Base-by-base conservation (phyloP, 2,329 filamentous ascomycete genomes). In the Ceratocystis papillata region DNA sequence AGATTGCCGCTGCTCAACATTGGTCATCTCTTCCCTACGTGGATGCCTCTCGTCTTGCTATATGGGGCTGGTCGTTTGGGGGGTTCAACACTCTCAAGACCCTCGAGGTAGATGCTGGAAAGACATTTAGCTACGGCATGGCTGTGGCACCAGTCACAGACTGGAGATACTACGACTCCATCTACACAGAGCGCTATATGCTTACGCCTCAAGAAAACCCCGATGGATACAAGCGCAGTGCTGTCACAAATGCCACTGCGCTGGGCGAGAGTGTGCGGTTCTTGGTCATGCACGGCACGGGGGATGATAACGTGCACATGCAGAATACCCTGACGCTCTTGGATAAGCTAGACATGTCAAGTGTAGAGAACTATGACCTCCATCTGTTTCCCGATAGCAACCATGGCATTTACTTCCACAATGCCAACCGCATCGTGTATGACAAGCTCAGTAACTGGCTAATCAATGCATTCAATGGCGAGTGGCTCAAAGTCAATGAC, bases 1-100 rank as follows among this genome's bases (percentile, higher is more conserved):
- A 99, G 75, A 97, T 99, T 70, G 88, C 87, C 30, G 88, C 91
- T 0, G 94, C 89, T 2, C 88, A 92, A 75, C 84, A 88, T 70
- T 97, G 90, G 86, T 87, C 88, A 0, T 78, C 79, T 46, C 93
- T 90, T 73, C 76, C 82, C 15, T 97, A 99, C 74, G 87, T 96
- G 15, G 95, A 99, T 74, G 79, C 83, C 30, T 80, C 84, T 5
- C 85, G 89, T 65, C 84, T 99, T 70, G 92, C 91, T 22, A 96
- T 99, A 73, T 99, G 94, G 94, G 94, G 94, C 61, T 99, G 94
- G 94, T 96, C 90, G 69, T 99, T 94, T 73, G 94, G 94, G 67
- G 94, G 94, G 10, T 99, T 96, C 79, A 89, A 89, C 79, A 90
- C 94, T 5, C 82, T 99, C 72, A 99, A 99, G 79, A 94, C 90